Evolutionary conservation across 352 stramenopile genomes (phyloP).

Genomic region (Phytophthora brassicae): DNA sequence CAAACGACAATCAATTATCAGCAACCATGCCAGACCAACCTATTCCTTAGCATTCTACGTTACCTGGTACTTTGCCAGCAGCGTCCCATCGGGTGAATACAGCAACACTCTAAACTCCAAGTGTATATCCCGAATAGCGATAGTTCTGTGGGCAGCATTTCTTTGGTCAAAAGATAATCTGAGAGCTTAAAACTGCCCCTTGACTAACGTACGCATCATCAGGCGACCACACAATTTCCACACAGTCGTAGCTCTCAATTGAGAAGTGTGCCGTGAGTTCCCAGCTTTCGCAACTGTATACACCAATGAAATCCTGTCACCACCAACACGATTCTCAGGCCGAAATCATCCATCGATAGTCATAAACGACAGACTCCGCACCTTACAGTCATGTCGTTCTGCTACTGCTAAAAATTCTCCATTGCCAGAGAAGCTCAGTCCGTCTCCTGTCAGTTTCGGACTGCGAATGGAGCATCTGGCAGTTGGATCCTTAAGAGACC

Average conservation of each 20-base stretch:
- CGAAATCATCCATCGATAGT: background rate
- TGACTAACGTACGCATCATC: conserved; percentile 58
- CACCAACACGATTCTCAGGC: background rate
- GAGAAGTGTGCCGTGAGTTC: conserved; percentile 71
- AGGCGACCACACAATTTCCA: conserved; percentile 67
- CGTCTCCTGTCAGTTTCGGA: conserved; percentile 70
- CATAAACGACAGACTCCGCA: conserved; percentile 7
- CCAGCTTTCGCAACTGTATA: conserved; percentile 80
- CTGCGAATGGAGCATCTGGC: conserved; percentile 62
- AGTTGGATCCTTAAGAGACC: conserved; percentile 63
- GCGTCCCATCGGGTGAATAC: conserved; percentile 62
- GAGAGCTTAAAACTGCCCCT: background rate
- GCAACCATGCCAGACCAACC: background rate
- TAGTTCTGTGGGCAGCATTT: conserved; percentile 29
- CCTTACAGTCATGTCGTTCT: conserved; percentile 81
- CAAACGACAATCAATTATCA: background rate
- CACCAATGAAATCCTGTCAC: conserved; percentile 64
- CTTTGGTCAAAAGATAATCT: background rate
- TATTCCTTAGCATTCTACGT: background rate
- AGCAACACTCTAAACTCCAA: conserved; percentile 76
- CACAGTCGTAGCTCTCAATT: conserved; percentile 80
- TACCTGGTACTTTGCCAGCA: conserved; percentile 77
- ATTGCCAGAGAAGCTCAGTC: conserved; percentile 66
- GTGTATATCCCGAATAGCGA: conserved; percentile 70
- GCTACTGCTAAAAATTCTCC: conserved; percentile 60